Evolutionary conservation across 1,284 basidiomycete species (phyloP).

Genomic region (Irpex sp.): DNA sequence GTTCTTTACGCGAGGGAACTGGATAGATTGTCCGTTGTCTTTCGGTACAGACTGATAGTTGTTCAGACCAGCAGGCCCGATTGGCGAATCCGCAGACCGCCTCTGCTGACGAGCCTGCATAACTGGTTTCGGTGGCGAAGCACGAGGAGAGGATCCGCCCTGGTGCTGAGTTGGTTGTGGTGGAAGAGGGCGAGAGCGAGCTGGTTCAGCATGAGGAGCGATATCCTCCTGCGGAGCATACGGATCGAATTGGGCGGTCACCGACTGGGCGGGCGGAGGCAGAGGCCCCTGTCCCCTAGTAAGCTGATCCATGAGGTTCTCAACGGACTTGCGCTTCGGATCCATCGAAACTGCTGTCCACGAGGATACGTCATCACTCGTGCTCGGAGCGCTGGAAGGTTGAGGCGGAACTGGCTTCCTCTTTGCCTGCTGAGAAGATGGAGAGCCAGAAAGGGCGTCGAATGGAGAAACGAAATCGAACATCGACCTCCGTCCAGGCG

Average conservation of each 20-base stretch:
- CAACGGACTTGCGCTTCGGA: slow-evolving; percentile 74
- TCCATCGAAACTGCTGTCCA: slow-evolving; percentile 51
- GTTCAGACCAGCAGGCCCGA: slow-evolving; percentile 38
- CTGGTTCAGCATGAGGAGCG: slow-evolving; percentile 42
- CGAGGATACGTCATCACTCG: slow-evolving; percentile 46
- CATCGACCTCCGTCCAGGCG: slow-evolving; percentile 71
- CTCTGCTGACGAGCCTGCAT: slow-evolving; percentile 26
- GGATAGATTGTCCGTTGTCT: slow-evolving; percentile 65
- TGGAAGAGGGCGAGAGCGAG: slow-evolving; percentile 44
- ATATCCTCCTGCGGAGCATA: slow-evolving; percentile 42
- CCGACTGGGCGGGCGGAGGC: slow-evolving; percentile 30
- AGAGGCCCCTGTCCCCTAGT: slow-evolving; percentile 48
- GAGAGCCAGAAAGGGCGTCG: slow-evolving; percentile 55
- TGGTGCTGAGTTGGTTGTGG: slow-evolving; percentile 43
- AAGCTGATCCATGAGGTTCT: slow-evolving; percentile 71
- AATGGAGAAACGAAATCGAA: slow-evolving; percentile 82
- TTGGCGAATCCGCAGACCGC: slow-evolving; percentile 30
- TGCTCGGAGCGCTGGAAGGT: slow-evolving; percentile 36
- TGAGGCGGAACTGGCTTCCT: slow-evolving; percentile 55
- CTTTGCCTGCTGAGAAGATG: slow-evolving; percentile 42
- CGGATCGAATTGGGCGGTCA: slow-evolving; percentile 35
- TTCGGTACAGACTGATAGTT: slow-evolving; percentile 36
- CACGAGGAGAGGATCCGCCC: slow-evolving; percentile 48
- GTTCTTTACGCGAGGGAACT: slow-evolving; percentile 29
- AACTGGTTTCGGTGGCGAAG: slow-evolving; percentile 56